These are phyloP conservation scores for Crithidia fasciculata DNA, from an alignment of 208 protist genomes.

Conservation along the genomic window DNA sequence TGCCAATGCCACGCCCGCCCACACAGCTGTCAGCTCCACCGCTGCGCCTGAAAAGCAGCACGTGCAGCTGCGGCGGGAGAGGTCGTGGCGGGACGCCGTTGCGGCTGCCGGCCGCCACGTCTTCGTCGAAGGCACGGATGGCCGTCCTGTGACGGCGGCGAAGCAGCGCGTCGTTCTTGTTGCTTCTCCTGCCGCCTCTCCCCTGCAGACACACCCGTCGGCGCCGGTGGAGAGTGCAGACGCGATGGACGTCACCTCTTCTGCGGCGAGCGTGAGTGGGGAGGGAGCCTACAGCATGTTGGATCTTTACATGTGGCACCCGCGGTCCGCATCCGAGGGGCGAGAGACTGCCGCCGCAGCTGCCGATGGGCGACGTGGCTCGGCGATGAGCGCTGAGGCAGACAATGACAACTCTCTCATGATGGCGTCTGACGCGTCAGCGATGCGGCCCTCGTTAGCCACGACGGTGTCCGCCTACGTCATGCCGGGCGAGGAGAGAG, in stretches of 20 bases:
- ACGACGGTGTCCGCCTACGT: constrained; percentile 1
- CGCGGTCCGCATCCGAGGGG: neutral
- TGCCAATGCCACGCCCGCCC: too few relatives aligned
- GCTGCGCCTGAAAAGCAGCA: neutral
- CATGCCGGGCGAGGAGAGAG: neutral
- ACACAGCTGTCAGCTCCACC: too few relatives aligned
- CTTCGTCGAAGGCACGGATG: constrained; percentile 27
- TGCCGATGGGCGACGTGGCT: neutral
- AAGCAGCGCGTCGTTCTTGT: constrained; percentile 3
- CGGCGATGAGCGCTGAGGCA: neutral
- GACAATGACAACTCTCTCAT: constrained; percentile 7
- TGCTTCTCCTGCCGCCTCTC: neutral
- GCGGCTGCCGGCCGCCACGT: neutral
- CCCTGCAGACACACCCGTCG: constrained; percentile 1
- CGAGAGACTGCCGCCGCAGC: neutral
- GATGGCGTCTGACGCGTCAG: constrained; percentile 13
- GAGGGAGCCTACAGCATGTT: constrained; percentile 2
- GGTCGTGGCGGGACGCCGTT: constrained; percentile 16
- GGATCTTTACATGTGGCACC: constrained; percentile 22
- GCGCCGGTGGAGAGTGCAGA: neutral
- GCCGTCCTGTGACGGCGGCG: constrained; percentile 20
- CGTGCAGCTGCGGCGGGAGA: neutral
- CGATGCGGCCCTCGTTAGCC: constrained; percentile 5
- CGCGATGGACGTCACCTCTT: too few relatives aligned
- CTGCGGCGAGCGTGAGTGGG: too few relatives aligned